Base-by-base conservation (phyloP, 768 basidiomycete genomes). In the Mycena indigotica region DNA sequence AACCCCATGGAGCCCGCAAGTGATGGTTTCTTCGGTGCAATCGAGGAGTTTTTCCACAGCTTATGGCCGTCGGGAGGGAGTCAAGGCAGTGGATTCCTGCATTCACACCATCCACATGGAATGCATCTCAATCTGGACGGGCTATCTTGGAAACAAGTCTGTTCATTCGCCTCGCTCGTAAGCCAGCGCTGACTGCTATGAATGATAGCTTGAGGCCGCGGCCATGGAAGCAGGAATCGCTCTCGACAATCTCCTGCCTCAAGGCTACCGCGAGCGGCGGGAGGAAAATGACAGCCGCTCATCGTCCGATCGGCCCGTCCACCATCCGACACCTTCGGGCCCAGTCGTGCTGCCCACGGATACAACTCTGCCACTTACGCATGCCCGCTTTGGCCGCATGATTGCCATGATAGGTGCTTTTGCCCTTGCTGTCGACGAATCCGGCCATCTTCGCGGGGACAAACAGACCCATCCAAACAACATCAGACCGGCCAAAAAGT, bases 221-320 rank as follows among this genome's bases (percentile, higher is more conserved):
- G 85, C 87, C 3, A 74, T 85, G 62, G 89, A 91, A 68, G 85
- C 87, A 3, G 87, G 87, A 3, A 82, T 84, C 0, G 80, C 87
- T 1, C 75, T 87, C 1, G 72, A 76, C 32, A 76, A 74, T 28
- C 73, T 88, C 3, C 68, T 85, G 2, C 83, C 83, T 2, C 67
- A 69, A 5, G 69, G 68, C 24, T 73, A 76, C 35, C 69, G 68
- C 38, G 52, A 64, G 23, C 61, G 38, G 8, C 51, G 55, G 35
- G 52, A 64, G 44, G 58, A 62, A 4, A 52, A 65, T 35, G 58
- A 58, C 35, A 53, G 56, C 29, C 28, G 44, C n/a, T 52, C 53
- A n/a, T 21, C 12, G 41, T 48, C 49, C 12, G 41, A 21, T 4
- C n/a, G n/a, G n/a, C n/a, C n/a, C n/a, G n/a, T n/a, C n/a, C 29